A percentile compares a stretch with the other conserved stretches of the same genome.
Evolutionary conservation across 768 basidiomycete genomes (phyloP).

Genomic region (Pluteus cervinus): DNA sequence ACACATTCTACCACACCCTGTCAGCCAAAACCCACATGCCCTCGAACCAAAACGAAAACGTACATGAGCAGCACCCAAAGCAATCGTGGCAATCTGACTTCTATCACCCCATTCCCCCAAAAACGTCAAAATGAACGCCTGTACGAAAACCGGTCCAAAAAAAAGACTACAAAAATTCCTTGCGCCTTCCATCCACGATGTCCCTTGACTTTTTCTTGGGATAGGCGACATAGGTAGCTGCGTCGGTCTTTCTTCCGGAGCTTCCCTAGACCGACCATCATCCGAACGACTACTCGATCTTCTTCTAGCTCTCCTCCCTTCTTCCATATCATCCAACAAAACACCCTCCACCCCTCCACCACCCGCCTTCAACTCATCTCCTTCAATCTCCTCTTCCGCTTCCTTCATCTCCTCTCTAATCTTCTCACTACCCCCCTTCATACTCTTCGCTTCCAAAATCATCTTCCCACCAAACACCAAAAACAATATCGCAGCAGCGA

Average conservation of each 20-base stretch:
- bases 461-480: constrained; percentile 88
- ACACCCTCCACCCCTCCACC: constrained; percentile 34
- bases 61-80: constrained; percentile 92
- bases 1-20: constrained; percentile 66
- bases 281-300: not conserved
- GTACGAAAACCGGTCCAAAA: constrained; percentile 90
- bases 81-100: constrained; percentile 96
- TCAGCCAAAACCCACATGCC: constrained; percentile 1
- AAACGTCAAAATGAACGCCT: constrained; percentile 92
- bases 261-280: not conserved
- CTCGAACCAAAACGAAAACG: constrained; percentile 11
- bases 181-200: constrained; percentile 45
- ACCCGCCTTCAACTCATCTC: constrained; percentile 63
- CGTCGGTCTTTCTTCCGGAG: constrained; percentile 8
- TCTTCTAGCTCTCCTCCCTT: constrained; percentile 37
- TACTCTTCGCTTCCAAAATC: constrained; percentile 76
- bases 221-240: constrained; percentile 10
- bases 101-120: constrained; percentile 99
- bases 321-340: constrained; percentile 74
- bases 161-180: constrained; percentile 80
- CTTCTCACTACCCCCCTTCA: constrained; percentile 74
- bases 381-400: constrained; percentile 92
- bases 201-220: constrained; percentile 15
- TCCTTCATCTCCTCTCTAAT: constrained; percentile 94
- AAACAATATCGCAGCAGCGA: constrained; percentile 77